Evolutionary conservation across 495 filamentous ascomycete species (phyloP).

Genomic region (Xeromyces bisporus): DNA sequence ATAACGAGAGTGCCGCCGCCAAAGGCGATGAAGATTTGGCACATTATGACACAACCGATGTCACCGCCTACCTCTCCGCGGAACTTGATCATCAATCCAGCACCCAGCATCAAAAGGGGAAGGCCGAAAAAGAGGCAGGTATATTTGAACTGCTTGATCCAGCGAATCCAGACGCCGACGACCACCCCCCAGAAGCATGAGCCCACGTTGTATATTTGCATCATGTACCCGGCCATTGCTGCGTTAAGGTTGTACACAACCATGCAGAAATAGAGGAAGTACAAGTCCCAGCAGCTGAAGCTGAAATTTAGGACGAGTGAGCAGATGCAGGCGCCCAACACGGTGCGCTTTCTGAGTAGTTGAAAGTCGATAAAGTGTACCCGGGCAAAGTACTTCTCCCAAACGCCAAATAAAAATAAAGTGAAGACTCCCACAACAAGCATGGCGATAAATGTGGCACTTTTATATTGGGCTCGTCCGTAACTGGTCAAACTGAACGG

Average conservation of each 20-base stretch:
- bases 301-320: conserved; percentile 39
- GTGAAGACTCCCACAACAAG: conserved; percentile 39
- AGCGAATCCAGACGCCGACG: conserved; percentile 38
- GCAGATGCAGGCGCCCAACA: conserved; percentile 44
- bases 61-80: conserved; percentile 39
- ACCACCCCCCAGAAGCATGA: conserved; percentile 44
- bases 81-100: conserved; percentile 53
- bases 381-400: conserved; percentile 40
- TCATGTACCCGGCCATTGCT: conserved; percentile 42
- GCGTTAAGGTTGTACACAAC: conserved; percentile 48
- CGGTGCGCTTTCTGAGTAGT: conserved; percentile 45
- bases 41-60: conserved; percentile 58
- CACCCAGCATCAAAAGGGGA: conserved; percentile 44
- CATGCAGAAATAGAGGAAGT: conserved; percentile 51
- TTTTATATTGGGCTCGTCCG: conserved; percentile 28
- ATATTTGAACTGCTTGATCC: conserved; percentile 38
- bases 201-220: conserved; percentile 52
- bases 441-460: conserved; percentile 38
- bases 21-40: conserved; percentile 65
- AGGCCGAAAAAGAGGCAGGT: conserved; percentile 43
- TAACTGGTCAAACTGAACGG: conserved; percentile 39
- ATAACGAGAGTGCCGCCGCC: conserved; percentile 49
- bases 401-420: conserved; percentile 39
- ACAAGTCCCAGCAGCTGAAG: conserved; percentile 52
- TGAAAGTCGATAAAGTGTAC: conserved; percentile 42